Conservation (phyloP, 345 rosid genomes). For the Corchorus olitorius region DNA sequence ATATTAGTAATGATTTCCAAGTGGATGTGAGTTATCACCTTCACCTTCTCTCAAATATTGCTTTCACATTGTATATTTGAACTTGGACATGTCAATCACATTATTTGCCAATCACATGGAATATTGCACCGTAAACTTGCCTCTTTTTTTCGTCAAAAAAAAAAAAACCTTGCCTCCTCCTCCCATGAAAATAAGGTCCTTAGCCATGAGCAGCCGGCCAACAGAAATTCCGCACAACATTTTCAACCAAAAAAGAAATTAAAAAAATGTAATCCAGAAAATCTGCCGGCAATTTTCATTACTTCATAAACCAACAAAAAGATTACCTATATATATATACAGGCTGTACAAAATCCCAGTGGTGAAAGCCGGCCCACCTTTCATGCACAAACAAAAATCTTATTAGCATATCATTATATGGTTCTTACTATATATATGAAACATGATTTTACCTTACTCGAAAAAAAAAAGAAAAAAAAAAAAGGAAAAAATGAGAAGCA, state of each 20-base stretch:
- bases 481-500: conserved; percentile 13
- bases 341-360: conserved; percentile 35
- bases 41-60: not conserved
- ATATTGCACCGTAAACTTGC: no score
- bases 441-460: no score
- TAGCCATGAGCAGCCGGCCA: conserved; percentile 23
- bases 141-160: no score
- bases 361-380: conserved; percentile 43
- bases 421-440: no score
- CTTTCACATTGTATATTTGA: not conserved
- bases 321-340: not conserved
- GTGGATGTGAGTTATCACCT: not conserved
- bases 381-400: not conserved
- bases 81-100: not conserved
- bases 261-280: not conserved
- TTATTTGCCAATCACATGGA: not conserved
- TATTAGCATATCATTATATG: not conserved
- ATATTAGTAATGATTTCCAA: not conserved
- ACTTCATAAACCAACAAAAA: conserved; percentile 5
- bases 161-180: not conserved
- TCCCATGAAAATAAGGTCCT: not conserved
- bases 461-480: no score
- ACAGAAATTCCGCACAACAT: not conserved
- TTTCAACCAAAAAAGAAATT: not conserved
- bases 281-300: conserved; percentile 26